Conservation (phyloP, 2,329 filamentous ascomycete species). For the Beauveria brongniartii region DNA sequence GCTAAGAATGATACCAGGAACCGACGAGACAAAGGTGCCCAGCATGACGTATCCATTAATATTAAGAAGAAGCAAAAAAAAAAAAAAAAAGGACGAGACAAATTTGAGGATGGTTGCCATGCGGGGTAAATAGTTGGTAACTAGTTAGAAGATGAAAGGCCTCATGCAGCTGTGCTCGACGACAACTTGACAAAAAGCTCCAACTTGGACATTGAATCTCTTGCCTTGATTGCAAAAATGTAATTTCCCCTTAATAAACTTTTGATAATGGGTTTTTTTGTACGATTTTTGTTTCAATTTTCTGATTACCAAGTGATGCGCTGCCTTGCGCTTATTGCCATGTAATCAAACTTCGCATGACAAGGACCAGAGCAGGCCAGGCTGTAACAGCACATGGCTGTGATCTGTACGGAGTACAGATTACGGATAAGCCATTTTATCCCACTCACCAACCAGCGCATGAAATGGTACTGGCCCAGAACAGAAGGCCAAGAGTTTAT, state of each 20-base stretch:
- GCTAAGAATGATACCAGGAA: background rate
- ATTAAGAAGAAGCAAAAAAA: background rate
- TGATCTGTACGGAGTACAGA: too few relatives aligned
- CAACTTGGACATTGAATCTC: too few relatives aligned
- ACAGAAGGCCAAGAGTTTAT: background rate
- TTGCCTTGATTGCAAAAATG: too few relatives aligned
- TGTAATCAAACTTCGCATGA: background rate
- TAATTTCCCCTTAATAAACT: conserved; percentile 1
- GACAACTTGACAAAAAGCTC: too few relatives aligned
- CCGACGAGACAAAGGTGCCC: background rate
- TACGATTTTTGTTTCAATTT: background rate
- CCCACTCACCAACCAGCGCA: background rate
- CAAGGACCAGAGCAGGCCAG: background rate
- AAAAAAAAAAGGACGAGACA: background rate
- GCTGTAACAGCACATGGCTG: background rate
- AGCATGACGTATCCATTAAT: conserved; percentile 5
- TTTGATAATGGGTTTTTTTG: background rate
- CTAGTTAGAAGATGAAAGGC: too few relatives aligned
- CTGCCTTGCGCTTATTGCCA: background rate
- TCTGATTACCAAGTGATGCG: background rate
- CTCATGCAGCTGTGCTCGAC: too few relatives aligned
- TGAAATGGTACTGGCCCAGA: background rate
- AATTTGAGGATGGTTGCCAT: background rate
- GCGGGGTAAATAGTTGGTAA: background rate
- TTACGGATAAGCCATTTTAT: background rate